Base-by-base conservation (phyloP, 768 basidiomycete species). In the Hygrophorus pudorinus region DNA sequence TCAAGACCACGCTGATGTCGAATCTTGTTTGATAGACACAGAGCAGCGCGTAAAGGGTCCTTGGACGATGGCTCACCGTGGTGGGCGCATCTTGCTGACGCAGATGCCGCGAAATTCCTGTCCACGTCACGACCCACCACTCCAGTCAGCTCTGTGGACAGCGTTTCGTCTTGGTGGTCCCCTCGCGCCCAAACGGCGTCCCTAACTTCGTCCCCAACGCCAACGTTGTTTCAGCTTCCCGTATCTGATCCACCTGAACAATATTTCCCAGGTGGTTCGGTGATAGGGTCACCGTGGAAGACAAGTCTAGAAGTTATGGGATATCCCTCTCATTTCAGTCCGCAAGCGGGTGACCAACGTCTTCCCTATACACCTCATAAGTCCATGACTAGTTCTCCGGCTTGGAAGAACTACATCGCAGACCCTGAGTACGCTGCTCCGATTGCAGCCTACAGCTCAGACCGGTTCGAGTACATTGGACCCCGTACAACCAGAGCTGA, bases 341-440 rank as follows among this genome's bases (percentile, higher is more conserved):
- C 24, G 7, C 24, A 3, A 3, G 7, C 24, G 27, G 29, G 42
- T 18, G 29, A 34, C n/a, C 10, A 13, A 9, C 20, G 27, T 7
- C 27, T 36, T 14, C 20, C 37, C 12, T 20, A 38, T 9, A 30
- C n/a, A 31, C 44, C 38, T 17, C 37, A 29, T 32, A 38, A 31
- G 10, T 45, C 35, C 11, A 28, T 36, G 17, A 24, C 30, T 10
- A 36, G 44, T 10, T 18, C 38, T 12, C 31, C 38, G 29, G 31
- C 44, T 3, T 45, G 37, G 37, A 40, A 45, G 38, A 31, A 45
- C 18, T 40, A 29, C 17, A 32, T 45, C 20, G 29, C 18, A 17
- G 27, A 18, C 16, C 20, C 27, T 18, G 29, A 12, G 43, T 38
- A 37, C 20, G 18, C 18, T 5, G 9, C 35, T 37, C 35, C n/a